These are phyloP conservation scores for Linum tenue DNA, from an alignment of 345 rosid genomes.

Conservation along the genomic window DNA sequence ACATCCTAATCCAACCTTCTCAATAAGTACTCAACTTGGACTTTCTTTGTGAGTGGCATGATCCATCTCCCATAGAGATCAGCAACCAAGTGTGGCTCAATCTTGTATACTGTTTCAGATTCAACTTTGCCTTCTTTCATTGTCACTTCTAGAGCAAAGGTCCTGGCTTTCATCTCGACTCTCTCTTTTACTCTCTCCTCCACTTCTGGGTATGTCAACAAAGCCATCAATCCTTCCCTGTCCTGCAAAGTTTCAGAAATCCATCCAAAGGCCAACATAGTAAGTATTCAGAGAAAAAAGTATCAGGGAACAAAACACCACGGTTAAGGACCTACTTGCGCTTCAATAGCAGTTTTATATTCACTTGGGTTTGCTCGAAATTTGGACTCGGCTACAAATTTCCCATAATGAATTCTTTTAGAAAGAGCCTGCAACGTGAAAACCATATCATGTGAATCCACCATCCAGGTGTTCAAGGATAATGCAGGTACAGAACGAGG, in stretches of 20 bases:
- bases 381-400: conserved; percentile 90
- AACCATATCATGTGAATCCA: not conserved
- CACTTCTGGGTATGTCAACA: conserved; percentile 45
- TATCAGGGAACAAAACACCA: not conserved
- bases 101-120: conserved; percentile 41
- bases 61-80: conserved; percentile 49
- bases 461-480: not conserved
- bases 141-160: conserved; percentile 40
- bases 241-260: conserved; percentile 32
- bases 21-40: conserved; percentile 52
- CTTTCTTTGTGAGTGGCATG: conserved; percentile 64
- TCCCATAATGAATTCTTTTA: conserved; percentile 90
- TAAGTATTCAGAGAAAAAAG: not conserved
- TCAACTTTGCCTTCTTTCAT: conserved; percentile 1
- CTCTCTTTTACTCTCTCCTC: conserved; percentile 56
- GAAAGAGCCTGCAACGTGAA: conserved; percentile 57
- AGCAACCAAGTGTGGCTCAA: conserved; percentile 46
- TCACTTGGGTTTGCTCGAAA: conserved; percentile 59
- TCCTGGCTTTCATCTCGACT: conserved; percentile 60
- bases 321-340: conserved; percentile 34
- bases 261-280: not conserved
- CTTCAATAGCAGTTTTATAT: conserved; percentile 53
- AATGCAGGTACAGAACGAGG: not conserved
- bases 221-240: conserved; percentile 34
- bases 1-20: conserved; percentile 41